Base-by-base conservation (phyloP, 139 green algal genomes). In the Picochlorum sp. region DNA sequence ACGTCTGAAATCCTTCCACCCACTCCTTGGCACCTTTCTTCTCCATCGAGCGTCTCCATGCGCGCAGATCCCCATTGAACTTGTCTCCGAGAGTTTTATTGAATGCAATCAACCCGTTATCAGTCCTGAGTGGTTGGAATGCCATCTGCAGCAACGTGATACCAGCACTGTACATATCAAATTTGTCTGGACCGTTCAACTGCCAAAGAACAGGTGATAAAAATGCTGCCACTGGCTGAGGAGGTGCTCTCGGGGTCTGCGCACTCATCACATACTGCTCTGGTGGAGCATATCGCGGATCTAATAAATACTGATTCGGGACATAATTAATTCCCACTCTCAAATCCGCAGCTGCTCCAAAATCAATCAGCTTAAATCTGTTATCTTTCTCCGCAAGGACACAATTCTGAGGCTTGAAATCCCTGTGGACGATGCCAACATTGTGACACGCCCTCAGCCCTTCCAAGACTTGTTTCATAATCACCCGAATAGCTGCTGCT, bases 221-320 rank as follows among this genome's bases (percentile, higher is more conserved):
- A 66, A 90, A 76, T 14, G 85, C 85, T 23, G 89, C 89, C 18
- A 95, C 74, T 1, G 89, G 85, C 21, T 79, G 65, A 2, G 88
- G 80, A 0, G 88, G 88, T 10, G 88, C 45, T 9, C 73, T 47
- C 1, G 77, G 77, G 15, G 77, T 83, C 45, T 68, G 59, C 18
- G 66, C 77, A 73, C 52, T 78, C 89, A 96, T 96, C 63, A 96
- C 83, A 76, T 96, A 96, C 81, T 96, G 87, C 85, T 96, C 79
- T 1, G 89, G 89, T 5, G 89, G 89, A 0, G 87, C 83, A 72
- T 92, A 96, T 70, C 87, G 77, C 20, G 89, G 89, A 67, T 96
- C 89, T 57, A 96, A 77, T 65, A 96, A 77, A 78, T 88, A 95
- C 78, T 96, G 88, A 57, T 91, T 92, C 45, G 90, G 90, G 41